phyloP scores from a whole-genome alignment of 306 rosid genomes.

The Vigna unguiculata region DNA sequence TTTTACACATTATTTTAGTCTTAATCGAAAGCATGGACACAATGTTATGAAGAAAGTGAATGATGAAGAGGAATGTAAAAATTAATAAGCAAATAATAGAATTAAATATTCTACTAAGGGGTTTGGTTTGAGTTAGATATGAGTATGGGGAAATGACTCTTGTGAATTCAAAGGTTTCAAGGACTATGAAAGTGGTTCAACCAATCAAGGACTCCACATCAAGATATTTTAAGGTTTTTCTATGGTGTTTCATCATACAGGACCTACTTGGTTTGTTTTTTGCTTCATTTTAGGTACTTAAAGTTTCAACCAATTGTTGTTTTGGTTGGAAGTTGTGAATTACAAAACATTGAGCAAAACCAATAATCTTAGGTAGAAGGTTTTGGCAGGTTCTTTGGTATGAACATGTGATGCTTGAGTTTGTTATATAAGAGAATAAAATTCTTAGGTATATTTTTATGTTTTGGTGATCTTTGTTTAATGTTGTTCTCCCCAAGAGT shows the following conservation, averaged over 20 bases:
- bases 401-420: not conserved
- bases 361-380: no score
- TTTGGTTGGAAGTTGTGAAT: slow-evolving; percentile 6
- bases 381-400: slow-evolving; percentile 27
- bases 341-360: slow-evolving; percentile 4
- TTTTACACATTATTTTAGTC: not conserved
- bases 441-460: not conserved
- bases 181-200: slow-evolving; percentile 30
- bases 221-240: slow-evolving; percentile 27
- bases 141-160: not conserved
- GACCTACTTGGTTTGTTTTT: slow-evolving; percentile 28
- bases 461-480: slow-evolving; percentile 14
- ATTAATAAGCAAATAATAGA: not conserved
- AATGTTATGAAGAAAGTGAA: not conserved
- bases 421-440: not conserved
- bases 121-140: slow-evolving; percentile 31
- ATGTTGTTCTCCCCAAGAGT: slow-evolving; percentile 28
- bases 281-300: slow-evolving; percentile 1
- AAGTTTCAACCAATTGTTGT: slow-evolving; percentile 11
- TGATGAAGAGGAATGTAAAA: not conserved
- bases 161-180: not conserved
- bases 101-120: not conserved
- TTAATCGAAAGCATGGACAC: not conserved
- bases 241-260: slow-evolving; percentile 7
- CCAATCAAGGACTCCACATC: slow-evolving; percentile 10